Base-by-base conservation (phyloP, 805 yeast genomes). In the Saturnispora dispora region DNA sequence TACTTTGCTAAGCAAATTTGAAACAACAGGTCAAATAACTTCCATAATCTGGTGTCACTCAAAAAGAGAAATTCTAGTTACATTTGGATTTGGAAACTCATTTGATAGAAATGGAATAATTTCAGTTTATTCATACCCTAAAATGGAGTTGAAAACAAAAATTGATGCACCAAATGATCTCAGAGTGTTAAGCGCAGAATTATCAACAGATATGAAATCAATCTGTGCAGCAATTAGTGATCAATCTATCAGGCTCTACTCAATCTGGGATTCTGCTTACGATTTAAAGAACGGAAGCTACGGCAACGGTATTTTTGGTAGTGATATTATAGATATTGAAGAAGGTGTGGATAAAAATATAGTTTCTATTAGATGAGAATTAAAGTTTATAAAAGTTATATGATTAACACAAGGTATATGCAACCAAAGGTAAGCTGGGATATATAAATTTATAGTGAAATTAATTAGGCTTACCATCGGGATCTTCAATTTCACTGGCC, bases 401-500 rank as follows among this genome's bases (percentile, higher is more conserved):
- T 30, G n/a, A 28, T 15, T 23, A 46, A 22, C 18, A 37, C 41
- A 37, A 37, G 15, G 11, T 37, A 37, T n/a, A 36, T 36, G 20
- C 18, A n/a, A n/a, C 36, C 20, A 36, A n/a, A 35, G n/a, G 39
- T n/a, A 35, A 18, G 22, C 25, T 22, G 25, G 23, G 33, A 36
- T 33, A 44, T 28, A 37, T 20, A 28, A 22, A 17, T 23, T 13
- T 22, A 4, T 10, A 13, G 17, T 44, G 43, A 15, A 13, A 22
- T 46, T 49, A 88, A 2, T 88, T 79, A 11, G 97, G 96, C 8
- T 88, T 91, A 4, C 96, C 96, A 64, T 90, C 96, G 57, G 78
- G 81, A 53, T 85, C 93, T 46, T 79, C 68, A 55, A 79, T 74
- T 56, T 79, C 78, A 47, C 78, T 78, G 35, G 77, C 65, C 7